A percentile compares a stretch with the other conserved stretches of the same genome.
phyloP scores from a whole-genome alignment of 2,329 filamentous ascomycete genomes.

The Colletotrichum euphorbiae region DNA sequence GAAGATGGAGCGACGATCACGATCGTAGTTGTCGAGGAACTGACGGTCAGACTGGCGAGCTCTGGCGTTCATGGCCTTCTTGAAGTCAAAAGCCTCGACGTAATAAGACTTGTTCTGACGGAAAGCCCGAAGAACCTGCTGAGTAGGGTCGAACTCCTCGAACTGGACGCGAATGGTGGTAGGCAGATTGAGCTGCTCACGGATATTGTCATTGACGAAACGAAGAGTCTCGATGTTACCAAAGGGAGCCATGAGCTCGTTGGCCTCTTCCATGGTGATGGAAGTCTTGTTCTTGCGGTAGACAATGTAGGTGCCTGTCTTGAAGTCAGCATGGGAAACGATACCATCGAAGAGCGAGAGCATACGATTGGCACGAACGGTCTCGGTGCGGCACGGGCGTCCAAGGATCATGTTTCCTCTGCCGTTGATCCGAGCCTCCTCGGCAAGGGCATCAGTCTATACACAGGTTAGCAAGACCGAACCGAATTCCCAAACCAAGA shows the following conservation, averaged over 20 bases:
- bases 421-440: conserved; percentile 59
- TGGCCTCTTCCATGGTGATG: conserved; percentile 58
- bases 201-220: conserved; percentile 48
- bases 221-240: conserved; percentile 55
- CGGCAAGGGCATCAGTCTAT: conserved; percentile 62
- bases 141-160: conserved; percentile 61
- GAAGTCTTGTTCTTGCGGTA: conserved; percentile 52
- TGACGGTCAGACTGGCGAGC: conserved; percentile 36
- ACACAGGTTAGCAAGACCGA: conserved; percentile 42
- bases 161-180: conserved; percentile 60
- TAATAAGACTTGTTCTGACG: conserved; percentile 48
- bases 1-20: conserved; percentile 60
- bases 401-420: conserved; percentile 63
- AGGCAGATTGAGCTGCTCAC: conserved; percentile 50
- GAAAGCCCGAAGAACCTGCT: conserved; percentile 60
- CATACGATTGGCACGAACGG: conserved; percentile 69
- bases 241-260: conserved; percentile 54
- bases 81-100: conserved; percentile 47
- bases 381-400: conserved; percentile 70
- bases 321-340: conserved; percentile 41
- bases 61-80: conserved; percentile 39
- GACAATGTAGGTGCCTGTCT: conserved; percentile 62
- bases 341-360: neutral
- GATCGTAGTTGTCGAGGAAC: conserved; percentile 53
- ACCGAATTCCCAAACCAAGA: neutral